Percentiles rank a stretch among this genome's conserved stretches.
Conservation (phyloP, 345 rosid genomes). For the Pistacia integerrima region DNA sequence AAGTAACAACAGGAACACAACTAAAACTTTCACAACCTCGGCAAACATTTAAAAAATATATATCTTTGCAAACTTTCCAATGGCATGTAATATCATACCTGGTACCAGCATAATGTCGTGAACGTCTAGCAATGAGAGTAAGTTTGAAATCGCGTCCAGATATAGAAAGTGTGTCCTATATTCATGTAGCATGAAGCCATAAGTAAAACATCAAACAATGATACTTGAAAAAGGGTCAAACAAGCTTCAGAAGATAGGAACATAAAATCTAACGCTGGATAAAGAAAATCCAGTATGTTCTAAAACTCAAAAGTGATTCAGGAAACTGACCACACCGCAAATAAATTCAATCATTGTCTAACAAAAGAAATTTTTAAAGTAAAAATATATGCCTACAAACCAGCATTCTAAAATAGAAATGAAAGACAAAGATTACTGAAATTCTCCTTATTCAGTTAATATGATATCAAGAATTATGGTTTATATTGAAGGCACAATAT, state of each 20-base stretch:
- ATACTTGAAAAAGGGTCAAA: not conserved
- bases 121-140: conserved; percentile 95
- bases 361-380: not conserved
- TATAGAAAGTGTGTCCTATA: conserved; percentile 67
- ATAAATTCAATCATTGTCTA: no score
- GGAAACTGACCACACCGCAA: not conserved
- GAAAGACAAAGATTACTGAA: not conserved
- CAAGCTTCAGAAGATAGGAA: not conserved
- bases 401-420: not conserved
- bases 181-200: conserved; percentile 29
- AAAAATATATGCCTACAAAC: not conserved
- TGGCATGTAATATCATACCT: conserved; percentile 51
- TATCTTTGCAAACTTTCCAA: not conserved
- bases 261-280: not conserved
- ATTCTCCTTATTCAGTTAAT: not conserved
- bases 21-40: not conserved
- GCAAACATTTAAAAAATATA: not conserved
- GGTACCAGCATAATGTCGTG: conserved; percentile 97
- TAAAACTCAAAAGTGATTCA: not conserved
- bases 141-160: conserved; percentile 79
- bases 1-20: not conserved
- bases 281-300: conserved; percentile 1
- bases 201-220: conserved; percentile 21
- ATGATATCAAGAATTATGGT: not conserved
- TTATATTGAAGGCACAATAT: not conserved